These are phyloP conservation scores for Stropharia rugosoannulata DNA, from an alignment of 768 basidiomycete genomes.

Conservation along the genomic window DNA sequence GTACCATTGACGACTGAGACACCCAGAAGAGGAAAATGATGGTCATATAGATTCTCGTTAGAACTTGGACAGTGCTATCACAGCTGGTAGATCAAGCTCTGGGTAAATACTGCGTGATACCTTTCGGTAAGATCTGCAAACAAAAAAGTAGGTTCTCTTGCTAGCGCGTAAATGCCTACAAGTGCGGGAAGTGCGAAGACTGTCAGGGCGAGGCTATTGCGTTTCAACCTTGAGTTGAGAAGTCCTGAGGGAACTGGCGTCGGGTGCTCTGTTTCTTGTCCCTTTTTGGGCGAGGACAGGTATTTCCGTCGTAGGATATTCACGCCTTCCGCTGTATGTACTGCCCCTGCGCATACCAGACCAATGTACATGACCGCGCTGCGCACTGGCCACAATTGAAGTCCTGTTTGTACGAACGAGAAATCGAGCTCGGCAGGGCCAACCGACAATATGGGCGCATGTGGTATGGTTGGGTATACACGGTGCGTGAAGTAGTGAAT, in stretches of 20 bases:
- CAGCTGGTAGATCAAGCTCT: constrained; percentile 44
- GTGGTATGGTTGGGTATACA: constrained; percentile 43
- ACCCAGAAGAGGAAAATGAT: too few species aligned
- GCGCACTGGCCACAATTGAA: constrained; percentile 59
- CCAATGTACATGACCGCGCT: constrained; percentile 64
- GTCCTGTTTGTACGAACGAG: constrained; percentile 77
- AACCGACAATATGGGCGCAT: constrained; percentile 52
- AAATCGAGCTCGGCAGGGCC: constrained; percentile 80
- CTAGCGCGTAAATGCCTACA: constrained; percentile 52
- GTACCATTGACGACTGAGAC: too few species aligned
- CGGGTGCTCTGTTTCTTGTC: not conserved
- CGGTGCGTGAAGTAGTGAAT: constrained; percentile 74
- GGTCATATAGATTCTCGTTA: too few species aligned
- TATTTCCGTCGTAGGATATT: constrained; percentile 16
- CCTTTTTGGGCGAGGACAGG: not conserved
- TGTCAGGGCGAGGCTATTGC: constrained; percentile 25
- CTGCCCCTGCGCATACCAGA: constrained; percentile 50
- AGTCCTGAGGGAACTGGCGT: not conserved
- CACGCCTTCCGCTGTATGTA: constrained; percentile 66
- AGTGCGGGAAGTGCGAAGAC: constrained; percentile 50
- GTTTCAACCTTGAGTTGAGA: not conserved
- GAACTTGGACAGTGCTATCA: not conserved
- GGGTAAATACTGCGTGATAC: constrained; percentile 48
- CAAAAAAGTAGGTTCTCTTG: constrained; percentile 56
- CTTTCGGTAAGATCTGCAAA: constrained; percentile 50